Evolutionary conservation across 179 eudicot species (phyloP), one percentile per base, ranked within the genome.

Genomic region (Actinidia polygama): DNA sequence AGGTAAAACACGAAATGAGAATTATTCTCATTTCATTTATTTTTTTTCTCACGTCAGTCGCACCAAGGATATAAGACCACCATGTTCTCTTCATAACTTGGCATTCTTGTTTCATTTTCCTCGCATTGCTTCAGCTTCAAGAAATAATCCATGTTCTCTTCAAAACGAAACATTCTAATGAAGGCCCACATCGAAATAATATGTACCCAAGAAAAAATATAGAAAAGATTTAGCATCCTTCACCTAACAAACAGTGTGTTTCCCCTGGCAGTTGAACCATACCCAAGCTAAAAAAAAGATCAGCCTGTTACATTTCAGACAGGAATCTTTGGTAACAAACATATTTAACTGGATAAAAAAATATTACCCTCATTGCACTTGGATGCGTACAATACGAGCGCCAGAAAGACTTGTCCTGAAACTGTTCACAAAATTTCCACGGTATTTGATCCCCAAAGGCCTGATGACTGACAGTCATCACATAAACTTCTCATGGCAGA

Each of bases 391-490:
- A 86, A 96, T 89, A 62, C 99, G 97, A 58, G 93, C 98, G 78
- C 99, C 99, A 57, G 99, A 95, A 79, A 93, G 96, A 79, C 90
- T 90, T 44, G 98, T 93, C 94, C 47, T 79, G 84, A 84, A 91
- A 96, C 85, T 96, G 94, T 78, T 94, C 92, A 73, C 96, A 90
- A 84, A 93, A 93, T 82, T 96, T 96, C 98, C 99, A 96, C 6
- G 99, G 98, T 86, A 96, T 96, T 86, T 94, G 99, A 85, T 96
- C 99, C 57, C 99, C 99, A 82, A 85, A 89, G 40, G 99, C 98
- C 77, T 86, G 89, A 54, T 88, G 92, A 40, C 98, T 97, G 46
- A 86, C 91, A 83, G 91, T 85, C n/a, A n/a, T n/a, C n/a, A n/a
- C n/a, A n/a, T 84, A 95, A 90, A 83, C 94, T 94, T 85, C 66